These are phyloP conservation scores for Botrytis fragariae DNA, from an alignment of 2,329 filamentous ascomycete genomes.

Conservation along the genomic window DNA sequence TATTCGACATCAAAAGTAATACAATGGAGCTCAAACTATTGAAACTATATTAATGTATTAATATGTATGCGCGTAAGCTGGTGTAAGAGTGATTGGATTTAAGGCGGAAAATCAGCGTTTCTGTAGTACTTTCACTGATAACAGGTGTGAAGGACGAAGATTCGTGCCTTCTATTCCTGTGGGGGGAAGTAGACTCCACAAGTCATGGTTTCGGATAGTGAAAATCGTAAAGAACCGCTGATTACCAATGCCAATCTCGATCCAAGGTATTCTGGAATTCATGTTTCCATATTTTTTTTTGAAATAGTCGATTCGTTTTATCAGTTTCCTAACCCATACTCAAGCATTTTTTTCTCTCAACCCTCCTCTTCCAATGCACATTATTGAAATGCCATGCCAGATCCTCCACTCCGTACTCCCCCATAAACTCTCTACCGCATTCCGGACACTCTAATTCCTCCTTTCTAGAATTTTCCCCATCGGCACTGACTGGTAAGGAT, in stretches of 20 bases:
- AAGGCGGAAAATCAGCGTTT: too few species aligned
- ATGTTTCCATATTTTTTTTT: not conserved
- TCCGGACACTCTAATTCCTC: constrained; percentile 20
- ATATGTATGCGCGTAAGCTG: not conserved
- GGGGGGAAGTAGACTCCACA: not conserved
- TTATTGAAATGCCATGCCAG: constrained; percentile 16
- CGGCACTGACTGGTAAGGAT: not conserved
- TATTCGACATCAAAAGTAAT: not conserved
- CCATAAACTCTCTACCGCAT: constrained; percentile 13
- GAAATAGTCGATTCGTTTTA: not conserved
- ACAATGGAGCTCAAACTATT: not conserved
- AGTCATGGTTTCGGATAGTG: not conserved
- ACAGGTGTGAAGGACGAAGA: not conserved
- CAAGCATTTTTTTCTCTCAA: constrained; percentile 13
- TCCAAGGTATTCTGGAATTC: not conserved
- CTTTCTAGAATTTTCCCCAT: not conserved
- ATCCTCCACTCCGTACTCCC: constrained; percentile 2
- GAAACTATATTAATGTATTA: not conserved
- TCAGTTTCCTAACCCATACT: not conserved
- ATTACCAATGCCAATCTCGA: not conserved
- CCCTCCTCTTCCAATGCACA: constrained; percentile 17
- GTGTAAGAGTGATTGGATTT: not conserved
- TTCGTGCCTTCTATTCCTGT: not conserved
- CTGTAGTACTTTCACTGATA: not conserved
- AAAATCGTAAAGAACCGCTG: not conserved